A percentile compares a stretch with the other conserved stretches of the same genome.
These are phyloP conservation scores for Wickerhamiella vanderwaltii DNA, from an alignment of 805 yeast species.

Conservation along the genomic window DNA sequence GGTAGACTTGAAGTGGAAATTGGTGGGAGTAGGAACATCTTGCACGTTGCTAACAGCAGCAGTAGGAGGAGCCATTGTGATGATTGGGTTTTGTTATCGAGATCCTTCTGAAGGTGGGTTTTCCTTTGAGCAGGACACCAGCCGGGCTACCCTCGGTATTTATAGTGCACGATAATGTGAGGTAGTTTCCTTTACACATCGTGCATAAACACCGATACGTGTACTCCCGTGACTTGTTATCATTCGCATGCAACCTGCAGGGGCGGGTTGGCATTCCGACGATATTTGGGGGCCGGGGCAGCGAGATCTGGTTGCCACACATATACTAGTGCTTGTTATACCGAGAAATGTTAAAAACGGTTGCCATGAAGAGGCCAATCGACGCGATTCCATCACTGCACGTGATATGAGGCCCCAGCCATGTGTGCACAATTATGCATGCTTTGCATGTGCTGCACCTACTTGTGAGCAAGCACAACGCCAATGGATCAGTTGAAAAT, in stretches of 20 bases:
- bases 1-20: neutral
- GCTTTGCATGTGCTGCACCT: no score
- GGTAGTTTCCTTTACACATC: neutral
- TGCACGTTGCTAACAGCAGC: neutral
- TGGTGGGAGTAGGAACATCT: conserved; percentile 1
- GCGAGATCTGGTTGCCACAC: no score
- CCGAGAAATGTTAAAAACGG: no score
- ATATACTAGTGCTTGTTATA: neutral
- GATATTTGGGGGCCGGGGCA: neutral
- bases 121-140: neutral
- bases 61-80: conserved; percentile 5
- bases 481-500: no score
- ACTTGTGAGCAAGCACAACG: no score
- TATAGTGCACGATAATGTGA: conserved; percentile 1
- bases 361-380: neutral
- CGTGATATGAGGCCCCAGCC: conserved; percentile 12
- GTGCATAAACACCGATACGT: neutral
- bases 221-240: conserved; percentile 6
- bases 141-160: neutral
- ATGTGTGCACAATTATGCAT: no score
- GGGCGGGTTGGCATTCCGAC: neutral
- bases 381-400: conserved; percentile 3
- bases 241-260: conserved; percentile 1
- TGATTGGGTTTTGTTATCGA: no score
- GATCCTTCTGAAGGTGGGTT: no score